Base-by-base conservation (phyloP, 108 stramenopile species). In the Stephanodiscus triporus region DNA sequence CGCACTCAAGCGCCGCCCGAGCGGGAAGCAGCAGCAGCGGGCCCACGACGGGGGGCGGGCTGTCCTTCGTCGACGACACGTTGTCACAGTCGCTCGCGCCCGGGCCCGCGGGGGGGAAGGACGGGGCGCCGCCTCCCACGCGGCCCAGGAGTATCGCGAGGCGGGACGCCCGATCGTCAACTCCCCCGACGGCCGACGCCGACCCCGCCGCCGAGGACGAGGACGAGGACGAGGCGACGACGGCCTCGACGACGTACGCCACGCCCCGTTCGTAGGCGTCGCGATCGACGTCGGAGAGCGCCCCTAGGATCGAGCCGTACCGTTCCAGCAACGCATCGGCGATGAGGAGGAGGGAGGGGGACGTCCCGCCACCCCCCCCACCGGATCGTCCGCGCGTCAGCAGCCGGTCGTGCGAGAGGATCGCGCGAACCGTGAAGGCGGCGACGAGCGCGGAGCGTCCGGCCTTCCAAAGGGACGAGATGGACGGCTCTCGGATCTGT, bases 1-100 rank as follows among this genome's bases (percentile, higher is more conserved):
- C 82, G 64, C 92, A 87, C 45, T 95, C 91, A 17, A 95, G 63
- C 45, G 89, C 91, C 8, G 92, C 86, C 23, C 88, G 73, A 17
- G 86, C 76, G 37, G 91, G 93, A 50, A 94, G 66, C 7, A 88
- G 93, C 55, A 94, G 66, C 7, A 88, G 66, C 24, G 17, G 43
- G 48, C 61, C 47, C 42, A 63, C 64, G 9, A 66, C 64, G 60
- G 61, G 32, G 23, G 9, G 34, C 19, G 43, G 66, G 62, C 27
- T 5, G 17, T 2, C 34, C 54, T n/a, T n/a, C n/a, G n/a, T n/a
- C n/a, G n/a, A n/a, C n/a, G n/a, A n/a, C n/a, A n/a, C n/a, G n/a
- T n/a, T n/a, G n/a, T n/a, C n/a, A n/a, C n/a, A n/a, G n/a, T n/a
- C n/a, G n/a, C n/a, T n/a, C n/a, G n/a, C n/a, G n/a, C n/a, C n/a